Evolutionary conservation across 306 rosid genomes (phyloP), one percentile per base, ranked within the genome.

Genomic region (peach (Prunus persica)): DNA sequence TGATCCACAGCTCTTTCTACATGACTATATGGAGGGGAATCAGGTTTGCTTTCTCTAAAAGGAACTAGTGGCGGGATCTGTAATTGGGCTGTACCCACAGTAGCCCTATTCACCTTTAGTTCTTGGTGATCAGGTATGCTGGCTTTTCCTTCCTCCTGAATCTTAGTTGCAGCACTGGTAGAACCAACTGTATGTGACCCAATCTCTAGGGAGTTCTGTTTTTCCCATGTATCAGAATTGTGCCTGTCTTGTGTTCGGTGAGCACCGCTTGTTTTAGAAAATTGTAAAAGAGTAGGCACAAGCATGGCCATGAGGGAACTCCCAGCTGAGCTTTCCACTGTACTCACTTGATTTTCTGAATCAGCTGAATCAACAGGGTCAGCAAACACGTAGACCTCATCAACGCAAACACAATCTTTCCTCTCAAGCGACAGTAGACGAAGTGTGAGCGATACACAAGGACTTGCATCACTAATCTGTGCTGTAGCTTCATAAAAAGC

Each of bases 401-500:
- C 96, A 76, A 95, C 87, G 78, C 28, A 87, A 58, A 89, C 79
- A 20, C 81, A 79, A 38, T 85, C 88, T 79, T 92, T 90, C 56
- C 73, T 83, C 82, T 95, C 96, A 82, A 92, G 89, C 12, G 98
- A 92, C 69, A 89, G 96, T 34, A 95, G 83, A 72, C 93, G 97
- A 64, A 95, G 76, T 6, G 92, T 91, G 72, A 95, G 73, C 64
- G 99, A 95, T 38, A 49, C 73, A 86, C 98, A 95, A 67, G 98
- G 97, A 83, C 80, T 69, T 69, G 78, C 86, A 72, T 95, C 96
- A 73, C 83, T 60, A 67, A 91, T 82, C 93, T 88, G 92, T 20
- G 97, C 98, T 0, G 99, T 95, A 72, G 99, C 97, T 90, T 95
- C 99, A 75, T 75, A 86, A 25, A 85, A 86, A 76, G 86, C 97